Evolutionary conservation across 768 basidiomycete genomes (phyloP).

Genomic region (Naganishia antarctica): DNA sequence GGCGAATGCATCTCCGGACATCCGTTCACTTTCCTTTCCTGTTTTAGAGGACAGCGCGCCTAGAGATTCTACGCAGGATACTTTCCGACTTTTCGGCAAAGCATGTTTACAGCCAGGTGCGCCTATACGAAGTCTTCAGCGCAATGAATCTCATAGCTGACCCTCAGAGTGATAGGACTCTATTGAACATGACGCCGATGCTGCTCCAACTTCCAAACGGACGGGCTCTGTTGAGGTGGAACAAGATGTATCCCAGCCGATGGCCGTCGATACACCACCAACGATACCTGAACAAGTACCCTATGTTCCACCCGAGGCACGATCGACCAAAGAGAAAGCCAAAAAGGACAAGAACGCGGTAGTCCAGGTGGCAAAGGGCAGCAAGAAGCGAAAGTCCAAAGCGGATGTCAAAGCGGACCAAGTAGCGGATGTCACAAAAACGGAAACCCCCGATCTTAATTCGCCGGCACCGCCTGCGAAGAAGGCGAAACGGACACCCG

Average conservation of each 20-base stretch:
- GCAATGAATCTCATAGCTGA: too few relatives aligned
- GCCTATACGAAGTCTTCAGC: too few relatives aligned
- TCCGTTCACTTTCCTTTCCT: background rate
- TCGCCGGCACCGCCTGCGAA: constrained; percentile 15
- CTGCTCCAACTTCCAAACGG: too few relatives aligned
- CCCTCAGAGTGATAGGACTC: too few relatives aligned
- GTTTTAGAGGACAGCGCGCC: background rate
- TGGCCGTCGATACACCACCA: constrained; percentile 7
- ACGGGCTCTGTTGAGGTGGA: too few relatives aligned
- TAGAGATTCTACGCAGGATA: background rate
- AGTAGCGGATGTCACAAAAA: constrained; percentile 58
- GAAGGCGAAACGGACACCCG: constrained; percentile 37
- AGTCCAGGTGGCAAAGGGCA: constrained; percentile 68
- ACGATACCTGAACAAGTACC: constrained; percentile 62
- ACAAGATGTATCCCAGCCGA: constrained; percentile 2
- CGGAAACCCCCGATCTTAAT: constrained; percentile 54
- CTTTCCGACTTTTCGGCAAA: background rate
- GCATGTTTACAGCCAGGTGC: background rate
- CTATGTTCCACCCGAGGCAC: constrained; percentile 66
- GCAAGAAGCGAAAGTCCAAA: constrained; percentile 63
- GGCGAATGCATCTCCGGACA: background rate
- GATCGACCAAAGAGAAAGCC: constrained; percentile 44
- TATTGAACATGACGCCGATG: too few relatives aligned
- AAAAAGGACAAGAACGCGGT: constrained; percentile 56
- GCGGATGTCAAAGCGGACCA: constrained; percentile 72